Percentiles rank a stretch among this genome's conserved stretches.
phyloP scores from a whole-genome alignment of 2,329 filamentous ascomycete genomes.

The Davidsoniella virescens region DNA sequence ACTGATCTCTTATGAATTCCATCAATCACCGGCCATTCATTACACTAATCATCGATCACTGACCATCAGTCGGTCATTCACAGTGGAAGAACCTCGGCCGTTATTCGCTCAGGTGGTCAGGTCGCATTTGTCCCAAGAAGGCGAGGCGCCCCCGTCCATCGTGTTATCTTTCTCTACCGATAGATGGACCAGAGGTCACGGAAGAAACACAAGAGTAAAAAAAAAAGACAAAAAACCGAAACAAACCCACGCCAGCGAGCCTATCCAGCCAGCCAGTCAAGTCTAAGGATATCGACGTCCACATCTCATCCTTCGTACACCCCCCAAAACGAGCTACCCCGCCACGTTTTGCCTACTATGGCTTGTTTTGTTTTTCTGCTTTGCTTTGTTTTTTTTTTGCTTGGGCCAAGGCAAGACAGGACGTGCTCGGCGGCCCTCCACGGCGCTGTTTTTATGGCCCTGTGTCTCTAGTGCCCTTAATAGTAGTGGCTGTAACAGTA shows the following conservation, averaged over 20 bases:
- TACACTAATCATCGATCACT: background rate
- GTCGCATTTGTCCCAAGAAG: background rate
- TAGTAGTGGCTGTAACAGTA: background rate
- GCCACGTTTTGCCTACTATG: conserved; percentile 3
- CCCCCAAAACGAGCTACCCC: conserved; percentile 2
- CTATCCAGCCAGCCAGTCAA: too few relatives aligned
- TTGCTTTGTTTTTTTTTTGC: too few relatives aligned
- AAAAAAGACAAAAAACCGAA: background rate
- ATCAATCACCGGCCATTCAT: background rate
- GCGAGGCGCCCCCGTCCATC: background rate
- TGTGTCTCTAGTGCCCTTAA: background rate
- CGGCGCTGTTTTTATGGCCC: background rate
- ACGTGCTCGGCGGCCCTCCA: too few relatives aligned
- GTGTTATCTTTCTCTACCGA: background rate
- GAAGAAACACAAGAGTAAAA: background rate
- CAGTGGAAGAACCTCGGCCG: conserved; percentile 11
- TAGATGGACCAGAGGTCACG: background rate
- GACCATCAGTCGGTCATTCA: background rate
- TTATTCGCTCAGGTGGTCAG: conserved; percentile 12
- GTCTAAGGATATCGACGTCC: background rate
- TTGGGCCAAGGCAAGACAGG: too few relatives aligned
- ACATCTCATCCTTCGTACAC: background rate
- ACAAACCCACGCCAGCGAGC: background rate
- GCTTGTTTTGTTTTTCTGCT: background rate
- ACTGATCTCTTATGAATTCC: background rate